Evolutionary conservation across 2,329 filamentous ascomycete species (phyloP).

Genomic region (Geosmithia morbida): DNA sequence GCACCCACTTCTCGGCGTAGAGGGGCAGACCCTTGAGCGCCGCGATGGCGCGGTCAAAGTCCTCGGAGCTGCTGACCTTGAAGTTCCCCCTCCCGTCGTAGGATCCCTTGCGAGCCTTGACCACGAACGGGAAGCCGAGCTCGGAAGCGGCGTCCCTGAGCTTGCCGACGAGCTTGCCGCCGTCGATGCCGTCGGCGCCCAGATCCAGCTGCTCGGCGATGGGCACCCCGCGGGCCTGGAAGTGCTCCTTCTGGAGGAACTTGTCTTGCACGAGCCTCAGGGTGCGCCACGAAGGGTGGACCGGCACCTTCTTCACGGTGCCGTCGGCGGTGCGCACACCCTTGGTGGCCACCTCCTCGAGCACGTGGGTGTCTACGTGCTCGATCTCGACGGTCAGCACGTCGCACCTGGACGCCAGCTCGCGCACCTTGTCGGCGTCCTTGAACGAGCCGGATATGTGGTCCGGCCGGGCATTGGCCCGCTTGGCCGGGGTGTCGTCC

Average conservation of each 20-base stretch:
- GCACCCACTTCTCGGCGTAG: slow-evolving; percentile 82
- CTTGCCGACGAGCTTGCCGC: slow-evolving; percentile 34
- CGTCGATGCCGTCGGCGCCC: slow-evolving; percentile 14
- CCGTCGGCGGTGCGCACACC: slow-evolving; percentile 39
- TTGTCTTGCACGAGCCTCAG: slow-evolving; percentile 89
- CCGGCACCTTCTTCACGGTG: slow-evolving; percentile 35
- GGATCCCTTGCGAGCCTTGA: slow-evolving; percentile 80
- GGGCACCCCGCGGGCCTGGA: slow-evolving; percentile 52
- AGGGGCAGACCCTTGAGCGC: slow-evolving; percentile 57
- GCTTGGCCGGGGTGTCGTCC: slow-evolving; percentile 65
- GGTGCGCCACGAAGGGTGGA: slow-evolving; percentile 76
- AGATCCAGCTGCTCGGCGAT: slow-evolving; percentile 59
- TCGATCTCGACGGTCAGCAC: slow-evolving; percentile 90
- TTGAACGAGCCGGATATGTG: slow-evolving; percentile 85
- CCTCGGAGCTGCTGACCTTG: slow-evolving; percentile 27
- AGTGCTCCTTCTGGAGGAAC: slow-evolving; percentile 73
- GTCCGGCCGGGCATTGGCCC: slow-evolving; percentile 59
- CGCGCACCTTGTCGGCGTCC: slow-evolving; percentile 61
- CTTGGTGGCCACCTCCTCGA: slow-evolving; percentile 63
- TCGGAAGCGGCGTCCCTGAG: slow-evolving; percentile 47
- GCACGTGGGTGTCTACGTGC: slow-evolving; percentile 79
- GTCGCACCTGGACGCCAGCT: slow-evolving; percentile 64
- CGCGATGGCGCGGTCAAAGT: slow-evolving; percentile 48
- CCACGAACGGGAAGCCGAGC: slow-evolving; percentile 77
- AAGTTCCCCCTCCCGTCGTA: slow-evolving; percentile 77